Conservation (phyloP, 257 asterid species). For the Nicotiana noctiflora region DNA sequence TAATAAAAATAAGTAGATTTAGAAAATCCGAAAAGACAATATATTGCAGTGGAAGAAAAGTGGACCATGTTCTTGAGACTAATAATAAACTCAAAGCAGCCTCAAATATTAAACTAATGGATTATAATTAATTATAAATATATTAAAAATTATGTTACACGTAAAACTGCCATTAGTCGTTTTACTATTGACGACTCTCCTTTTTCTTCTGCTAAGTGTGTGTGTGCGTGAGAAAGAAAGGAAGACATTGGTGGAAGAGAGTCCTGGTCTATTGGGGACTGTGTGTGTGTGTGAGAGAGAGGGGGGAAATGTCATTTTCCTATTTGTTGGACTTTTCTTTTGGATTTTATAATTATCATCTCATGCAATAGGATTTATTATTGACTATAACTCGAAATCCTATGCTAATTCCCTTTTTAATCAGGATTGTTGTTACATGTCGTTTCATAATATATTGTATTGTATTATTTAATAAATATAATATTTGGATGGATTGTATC, state of each 20-base stretch:
- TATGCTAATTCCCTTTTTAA: too few species aligned
- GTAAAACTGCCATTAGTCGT: constrained; percentile 2
- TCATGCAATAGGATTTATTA: too few species aligned
- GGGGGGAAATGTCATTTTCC: neutral
- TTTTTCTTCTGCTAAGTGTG: neutral
- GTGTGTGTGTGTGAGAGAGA: neutral
- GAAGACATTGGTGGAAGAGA: too few species aligned
- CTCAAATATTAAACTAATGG: neutral
- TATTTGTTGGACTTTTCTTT: neutral
- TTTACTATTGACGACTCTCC: neutral
- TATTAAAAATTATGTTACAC: neutral
- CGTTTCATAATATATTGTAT: too few species aligned
- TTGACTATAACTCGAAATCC: too few species aligned
- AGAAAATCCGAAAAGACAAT: neutral
- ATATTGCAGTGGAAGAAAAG: constrained; percentile 45
- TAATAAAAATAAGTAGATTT: neutral
- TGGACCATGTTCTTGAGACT: constrained; percentile 37
- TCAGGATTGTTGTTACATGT: too few species aligned
- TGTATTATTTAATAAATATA: too few species aligned
- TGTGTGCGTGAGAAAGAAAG: neutral
- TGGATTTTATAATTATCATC: too few species aligned
- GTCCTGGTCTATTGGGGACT: neutral
- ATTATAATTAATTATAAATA: neutral
- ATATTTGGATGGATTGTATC: too few species aligned
- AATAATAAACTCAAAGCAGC: neutral